Evolutionary conservation across 768 basidiomycete genomes (phyloP).

Genomic region (Suillus occidentalis): DNA sequence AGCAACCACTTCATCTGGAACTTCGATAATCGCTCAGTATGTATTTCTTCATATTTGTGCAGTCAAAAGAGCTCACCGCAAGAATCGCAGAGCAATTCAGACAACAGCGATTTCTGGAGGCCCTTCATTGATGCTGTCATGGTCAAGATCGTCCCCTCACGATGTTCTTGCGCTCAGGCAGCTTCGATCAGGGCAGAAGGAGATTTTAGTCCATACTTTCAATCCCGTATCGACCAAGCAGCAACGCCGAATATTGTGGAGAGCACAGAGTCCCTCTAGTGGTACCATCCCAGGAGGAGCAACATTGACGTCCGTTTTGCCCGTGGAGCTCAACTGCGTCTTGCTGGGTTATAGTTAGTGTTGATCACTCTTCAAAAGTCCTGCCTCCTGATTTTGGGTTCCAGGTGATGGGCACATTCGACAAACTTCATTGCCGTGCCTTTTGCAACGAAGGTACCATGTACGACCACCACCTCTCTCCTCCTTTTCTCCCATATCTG

Average conservation of each 20-base stretch:
- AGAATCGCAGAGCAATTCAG: conserved; percentile 1
- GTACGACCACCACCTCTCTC: background rate
- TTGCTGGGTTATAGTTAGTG: conserved; percentile 65
- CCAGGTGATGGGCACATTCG: conserved; percentile 56
- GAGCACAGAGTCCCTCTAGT: background rate
- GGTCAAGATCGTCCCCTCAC: conserved; percentile 3
- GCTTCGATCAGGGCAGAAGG: conserved; percentile 4
- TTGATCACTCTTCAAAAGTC: background rate
- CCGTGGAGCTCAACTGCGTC: conserved; percentile 57
- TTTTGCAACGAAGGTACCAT: conserved; percentile 21
- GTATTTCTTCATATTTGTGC: background rate
- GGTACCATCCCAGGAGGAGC: conserved; percentile 12
- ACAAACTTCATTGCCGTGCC: conserved; percentile 39
- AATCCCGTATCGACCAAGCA: background rate
- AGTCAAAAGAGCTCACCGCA: background rate
- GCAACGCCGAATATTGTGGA: background rate
- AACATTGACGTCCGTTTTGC: conserved; percentile 43
- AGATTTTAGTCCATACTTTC: background rate
- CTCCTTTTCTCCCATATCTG: conserved; percentile 7
- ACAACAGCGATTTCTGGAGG: background rate
- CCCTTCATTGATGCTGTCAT: background rate
- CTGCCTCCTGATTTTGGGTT: background rate
- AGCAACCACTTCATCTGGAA: background rate
- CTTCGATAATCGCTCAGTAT: background rate
- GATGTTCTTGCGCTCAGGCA: background rate